Evolutionary conservation across 495 filamentous ascomycete species (phyloP).

Genomic region (Penicillium waksmanii): DNA sequence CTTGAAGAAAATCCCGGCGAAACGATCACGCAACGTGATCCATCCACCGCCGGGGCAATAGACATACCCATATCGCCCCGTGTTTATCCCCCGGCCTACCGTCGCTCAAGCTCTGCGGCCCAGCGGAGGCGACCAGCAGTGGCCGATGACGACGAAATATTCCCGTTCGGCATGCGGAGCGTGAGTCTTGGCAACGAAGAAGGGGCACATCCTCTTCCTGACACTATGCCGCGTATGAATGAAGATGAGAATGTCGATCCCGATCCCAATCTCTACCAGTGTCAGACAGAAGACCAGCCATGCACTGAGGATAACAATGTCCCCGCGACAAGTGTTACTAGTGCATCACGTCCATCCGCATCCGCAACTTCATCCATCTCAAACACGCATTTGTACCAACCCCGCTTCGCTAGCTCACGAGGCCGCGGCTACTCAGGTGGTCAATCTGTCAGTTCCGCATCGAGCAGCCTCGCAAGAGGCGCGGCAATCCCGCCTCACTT

Average conservation of each 20-base stretch:
- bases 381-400: constrained; percentile 42
- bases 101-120: constrained; percentile 79
- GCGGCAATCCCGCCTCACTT: constrained; percentile 39
- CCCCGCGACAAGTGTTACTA: constrained; percentile 45
- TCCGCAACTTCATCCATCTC: constrained; percentile 41
- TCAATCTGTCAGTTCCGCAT: constrained; percentile 49
- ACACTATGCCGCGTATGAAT: constrained; percentile 55
- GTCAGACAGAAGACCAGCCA: constrained; percentile 31
- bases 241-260: constrained; percentile 34
- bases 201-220: constrained; percentile 60
- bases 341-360: constrained; percentile 48
- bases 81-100: constrained; percentile 58
- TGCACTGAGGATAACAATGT: constrained; percentile 29
- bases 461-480: constrained; percentile 47
- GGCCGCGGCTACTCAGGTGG: constrained; percentile 47
- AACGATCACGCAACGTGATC: constrained; percentile 44
- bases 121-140: constrained; percentile 59
- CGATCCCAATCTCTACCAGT: constrained; percentile 27
- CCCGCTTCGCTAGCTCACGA: constrained; percentile 44
- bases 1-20: constrained; percentile 43
- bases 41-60: constrained; percentile 66
- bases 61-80: constrained; percentile 82
- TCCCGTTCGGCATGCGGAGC: constrained; percentile 69
- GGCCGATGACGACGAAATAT: constrained; percentile 64
- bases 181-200: constrained; percentile 77